Conservation (phyloP, 2,329 filamentous ascomycete species). For the Colletotrichum sp. region DNA sequence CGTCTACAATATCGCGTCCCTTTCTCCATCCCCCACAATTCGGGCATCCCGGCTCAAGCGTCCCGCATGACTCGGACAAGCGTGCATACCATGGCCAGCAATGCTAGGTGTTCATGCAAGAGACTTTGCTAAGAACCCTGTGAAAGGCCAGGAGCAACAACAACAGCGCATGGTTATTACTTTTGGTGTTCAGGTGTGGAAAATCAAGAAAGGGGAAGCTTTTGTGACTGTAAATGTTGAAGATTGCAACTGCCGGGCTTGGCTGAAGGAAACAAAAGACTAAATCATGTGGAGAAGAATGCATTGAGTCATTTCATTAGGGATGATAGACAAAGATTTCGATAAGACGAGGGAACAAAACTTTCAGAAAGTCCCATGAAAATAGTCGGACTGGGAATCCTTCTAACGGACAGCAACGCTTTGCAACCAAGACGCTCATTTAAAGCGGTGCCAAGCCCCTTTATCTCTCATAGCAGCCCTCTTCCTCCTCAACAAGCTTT, state of each 20-base stretch:
- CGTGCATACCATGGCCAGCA: not conserved
- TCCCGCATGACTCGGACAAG: not conserved
- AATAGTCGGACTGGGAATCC: not conserved
- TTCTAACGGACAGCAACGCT: not conserved
- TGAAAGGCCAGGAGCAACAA: not conserved
- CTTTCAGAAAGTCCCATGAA: not conserved
- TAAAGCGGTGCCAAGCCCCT: not conserved
- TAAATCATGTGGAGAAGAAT: not conserved
- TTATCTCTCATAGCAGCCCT: not conserved
- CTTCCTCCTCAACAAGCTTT: not conserved
- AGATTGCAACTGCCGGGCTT: not conserved
- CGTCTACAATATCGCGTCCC: not conserved
- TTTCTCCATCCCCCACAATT: not conserved
- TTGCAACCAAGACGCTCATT: not conserved
- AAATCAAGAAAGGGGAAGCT: not conserved
- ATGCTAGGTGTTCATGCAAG: not conserved
- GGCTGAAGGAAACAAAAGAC: not conserved
- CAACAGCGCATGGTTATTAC: not conserved
- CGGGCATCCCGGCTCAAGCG: not conserved
- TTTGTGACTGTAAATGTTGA: not conserved
- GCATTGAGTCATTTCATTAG: not conserved
- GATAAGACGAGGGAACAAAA: not conserved
- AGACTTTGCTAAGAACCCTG: not conserved
- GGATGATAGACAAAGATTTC: not conserved
- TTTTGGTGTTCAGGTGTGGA: not conserved